These are phyloP conservation scores for Tulasnella sp. DNA, from an alignment of 768 basidiomycete genomes.

Conservation along the genomic window DNA sequence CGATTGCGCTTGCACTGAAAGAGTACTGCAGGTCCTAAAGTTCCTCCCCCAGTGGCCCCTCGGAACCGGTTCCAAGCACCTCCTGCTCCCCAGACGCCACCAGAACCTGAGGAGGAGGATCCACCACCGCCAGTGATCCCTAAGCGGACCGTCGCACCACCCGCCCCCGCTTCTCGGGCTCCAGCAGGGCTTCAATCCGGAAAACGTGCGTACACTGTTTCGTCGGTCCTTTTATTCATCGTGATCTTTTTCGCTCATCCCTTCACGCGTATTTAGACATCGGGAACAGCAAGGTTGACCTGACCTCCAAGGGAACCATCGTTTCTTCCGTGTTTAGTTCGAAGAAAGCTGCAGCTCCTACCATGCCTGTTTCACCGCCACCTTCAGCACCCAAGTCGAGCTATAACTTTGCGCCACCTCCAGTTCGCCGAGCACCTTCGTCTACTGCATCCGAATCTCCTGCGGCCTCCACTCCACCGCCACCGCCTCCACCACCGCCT, in stretches of 20 bases:
- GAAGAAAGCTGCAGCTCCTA: background rate
- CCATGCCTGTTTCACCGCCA: background rate
- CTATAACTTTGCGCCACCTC: constrained; percentile 20
- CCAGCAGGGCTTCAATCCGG: constrained; percentile 19
- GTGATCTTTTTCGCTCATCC: background rate
- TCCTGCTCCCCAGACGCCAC: background rate
- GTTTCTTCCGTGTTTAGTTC: background rate
- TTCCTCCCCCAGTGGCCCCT: constrained; percentile 12
- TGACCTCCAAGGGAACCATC: background rate
- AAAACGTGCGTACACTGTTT: constrained; percentile 4
- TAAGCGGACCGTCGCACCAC: background rate
- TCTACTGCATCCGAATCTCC: background rate
- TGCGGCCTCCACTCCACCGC: constrained; percentile 12
- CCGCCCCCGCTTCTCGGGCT: background rate
- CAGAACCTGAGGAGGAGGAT: constrained; percentile 4
- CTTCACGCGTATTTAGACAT: background rate
- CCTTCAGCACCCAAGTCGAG: background rate
- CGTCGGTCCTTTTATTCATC: background rate
- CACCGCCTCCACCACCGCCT: constrained; percentile 8
- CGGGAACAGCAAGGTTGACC: constrained; percentile 8
- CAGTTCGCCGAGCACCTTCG: constrained; percentile 15
- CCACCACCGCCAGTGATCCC: background rate
- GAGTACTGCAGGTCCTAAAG: background rate
- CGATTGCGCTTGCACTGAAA: background rate
- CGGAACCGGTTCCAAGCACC: constrained; percentile 3